Base-by-base conservation (phyloP, 2,329 filamentous ascomycete genomes). In the Sclerotinia sclerotiorum region DNA sequence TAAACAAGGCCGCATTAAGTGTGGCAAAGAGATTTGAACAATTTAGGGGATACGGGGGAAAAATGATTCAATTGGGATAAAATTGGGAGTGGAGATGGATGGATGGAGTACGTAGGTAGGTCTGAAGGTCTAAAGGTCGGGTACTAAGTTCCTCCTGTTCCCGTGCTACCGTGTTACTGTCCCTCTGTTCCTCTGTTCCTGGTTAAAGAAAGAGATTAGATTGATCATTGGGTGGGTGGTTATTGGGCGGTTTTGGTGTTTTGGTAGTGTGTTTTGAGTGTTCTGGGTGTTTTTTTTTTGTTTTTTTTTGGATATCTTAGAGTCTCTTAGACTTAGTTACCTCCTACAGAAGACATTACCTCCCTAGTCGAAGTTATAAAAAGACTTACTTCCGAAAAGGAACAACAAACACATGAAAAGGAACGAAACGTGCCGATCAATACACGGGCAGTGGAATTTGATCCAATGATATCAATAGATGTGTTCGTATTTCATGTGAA, bases 21-120 rank as follows among this genome's bases (percentile, higher is more conserved):
- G 58, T 62, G 29, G 58, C 46, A 39, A 62, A 35, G 58, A 62
- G 58, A 62, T 62, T 62, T 51, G 58, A 27, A 51, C 29, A 29
- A 29, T 29, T 29, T 29, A 29, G 46, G 58, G 58, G 46, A 62
- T 62, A 35, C 58, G 58, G 58, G 58, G 58, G 58, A 17, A 11
- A 44, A 19, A 61, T n/a, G 57, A 44, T 48, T 49, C 21, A 39
- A 62, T 49, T 29, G 58, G 35, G 24, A 27, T 39, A n/a, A 19
- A 62, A 39, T 48, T 15, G 60, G 60, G 60, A 32, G 46, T 51
- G 60, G 60, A 48, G 60, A 57, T 57, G 21, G 1, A 57, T 57
- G 21, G 1, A 35, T 10, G 35, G 35, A 35, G 35, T 15, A 56
- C 32, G 54, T 39, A n/a, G 21, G n/a, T 3, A 35, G 35, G 7